Base-by-base conservation (phyloP, 2,329 filamentous ascomycete species). In the Verticillium nubilum region DNA sequence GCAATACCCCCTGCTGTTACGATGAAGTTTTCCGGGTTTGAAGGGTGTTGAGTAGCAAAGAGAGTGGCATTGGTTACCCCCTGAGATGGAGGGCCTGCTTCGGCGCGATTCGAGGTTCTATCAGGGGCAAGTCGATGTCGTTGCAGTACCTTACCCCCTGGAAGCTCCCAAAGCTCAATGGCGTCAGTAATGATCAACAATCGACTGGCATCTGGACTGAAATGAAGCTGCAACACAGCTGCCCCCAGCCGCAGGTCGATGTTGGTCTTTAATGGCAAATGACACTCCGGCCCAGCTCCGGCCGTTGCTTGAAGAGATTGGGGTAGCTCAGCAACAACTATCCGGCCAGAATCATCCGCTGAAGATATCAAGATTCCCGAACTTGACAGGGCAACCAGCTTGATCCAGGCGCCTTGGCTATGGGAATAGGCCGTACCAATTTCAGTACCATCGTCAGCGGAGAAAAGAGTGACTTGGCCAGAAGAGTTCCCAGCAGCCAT, bases 401-500 rank as follows among this genome's bases (percentile, higher is more conserved):
- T 57, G 6, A 72, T 62, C 5, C 60, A 63, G 27, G 64, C 58
- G 1, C 61, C 61, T 27, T 54, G 35, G 2, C 55, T 59, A 64
- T 72, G 70, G 10, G 59, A 54, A 54, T 67, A 71, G 5, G 72
- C 59, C 23, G 62, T 56, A 0, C 57, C 53, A 2, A 58, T 12
- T 50, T 64, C 52, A 6, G 19, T 50, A 7, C 64, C 67, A 42
- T 64, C 63, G 9, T 42, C 35, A 9, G 64, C 60, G 5, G 64
- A 64, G 47, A 66, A 70, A 17, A 68, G 52, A n/a, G 60, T 55
- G 26, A 71, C 63, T 12, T 66, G 59, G 19, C 70, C 69, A 56
- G 63, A 62, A 13, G 63, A 62, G 33, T 67, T 70, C 1, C 69
- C 70, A 31, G 65, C 68, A 27, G 71, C 58, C 9, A 69, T 59